Evolutionary conservation across 2,329 filamentous ascomycete genomes (phyloP), one percentile per base, ranked within the genome.

Genomic region (Cladorrhinum sp.): DNA sequence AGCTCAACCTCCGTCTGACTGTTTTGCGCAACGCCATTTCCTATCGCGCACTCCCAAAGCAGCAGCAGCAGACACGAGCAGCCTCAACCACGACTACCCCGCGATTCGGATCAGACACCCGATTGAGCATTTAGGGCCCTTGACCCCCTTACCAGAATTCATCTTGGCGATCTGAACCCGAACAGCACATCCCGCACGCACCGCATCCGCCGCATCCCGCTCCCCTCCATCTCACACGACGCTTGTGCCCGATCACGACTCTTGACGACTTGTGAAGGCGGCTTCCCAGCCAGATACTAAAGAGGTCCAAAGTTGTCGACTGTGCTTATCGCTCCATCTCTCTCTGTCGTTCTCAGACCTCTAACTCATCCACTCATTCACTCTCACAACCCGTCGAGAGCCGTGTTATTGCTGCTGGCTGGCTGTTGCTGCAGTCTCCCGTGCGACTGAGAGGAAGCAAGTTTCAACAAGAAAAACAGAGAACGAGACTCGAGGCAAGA

Each of bases 101-200:
- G 53, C 53, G 38, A 48, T 56, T 49, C 53, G 53, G 53, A 56
- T 56, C 22, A 49, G 38, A 56, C 36, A 49, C 53, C 53, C 53
- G 53, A 56, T 45, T 25, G 41, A 45, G 53, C 53, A 10, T 49
- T 56, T 56, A 29, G 36, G 36, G 36, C 53, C 53, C 25, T 48
- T 56, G 16, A 55, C 52, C 8, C 36, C 52, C 52, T 29, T 41
- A 41, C 6, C 36, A 7, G 36, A 41, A 13, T 41, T n/a, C 16
- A 13, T 55, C 53, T 56, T 56, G 53, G 53, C 61, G 61, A 59
- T 45, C 57, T 53, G 51, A 53, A 59, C 55, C 58, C 59, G 62
- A 60, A 50, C 57, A 50, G 54, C 25, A 45, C 25, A 29, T 56
- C 50, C 50, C 54, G 48, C 27, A 27, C 32, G 12, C 27, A 32